Base-by-base conservation (phyloP, 2,329 filamentous ascomycete genomes). In the Pyricularia pennisetigena region DNA sequence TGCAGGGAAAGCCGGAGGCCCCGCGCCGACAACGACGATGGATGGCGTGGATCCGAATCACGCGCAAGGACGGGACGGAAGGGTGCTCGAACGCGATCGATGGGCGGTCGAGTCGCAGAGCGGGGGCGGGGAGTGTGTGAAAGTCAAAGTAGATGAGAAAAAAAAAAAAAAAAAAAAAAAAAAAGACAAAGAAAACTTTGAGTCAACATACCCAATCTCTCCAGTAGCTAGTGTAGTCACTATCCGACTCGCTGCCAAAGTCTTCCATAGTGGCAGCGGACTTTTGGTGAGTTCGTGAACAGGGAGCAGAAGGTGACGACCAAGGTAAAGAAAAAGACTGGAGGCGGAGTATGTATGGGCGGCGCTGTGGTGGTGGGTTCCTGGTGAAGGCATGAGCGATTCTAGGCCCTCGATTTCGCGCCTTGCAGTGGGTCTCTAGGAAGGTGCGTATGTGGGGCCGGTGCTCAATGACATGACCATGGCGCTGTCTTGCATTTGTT, bases 161-260 rank as follows among this genome's bases (percentile, higher is more conserved):
- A 65, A 26, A 9, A 35, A 24, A 23, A 16, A 20, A 23, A 23
- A 23, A 65, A 14, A 65, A 24, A 49, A 23, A 35, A 24, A 35
- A 65, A 26, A 9, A 35, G 16, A 23, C 29, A 20, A 23, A 23
- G 12, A 65, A 14, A 65, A 24, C 23, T 35, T 35, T 26, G 32
- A 14, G 24, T 24, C 4, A 14, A 89, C 92, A 82, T 84, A 98
- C 95, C 95, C 95, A 99, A 82, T 99, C 95, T 79, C 94, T 86
- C 95, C 95, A 99, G 80, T 98, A 99, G 81, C 93, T 98, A 65
- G 95, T 97, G 79, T 98, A 99, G 82, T 99, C 95, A 80, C 94
- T 97, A 78, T 99, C 95, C 14, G 94, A 97, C 80, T 99, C 95
- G 77, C 93, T 97, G 73, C 93, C 94, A 80, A 95, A 98, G 81